Conservation (phyloP, 257 asterid genomes). For the Ballota nigra region DNA sequence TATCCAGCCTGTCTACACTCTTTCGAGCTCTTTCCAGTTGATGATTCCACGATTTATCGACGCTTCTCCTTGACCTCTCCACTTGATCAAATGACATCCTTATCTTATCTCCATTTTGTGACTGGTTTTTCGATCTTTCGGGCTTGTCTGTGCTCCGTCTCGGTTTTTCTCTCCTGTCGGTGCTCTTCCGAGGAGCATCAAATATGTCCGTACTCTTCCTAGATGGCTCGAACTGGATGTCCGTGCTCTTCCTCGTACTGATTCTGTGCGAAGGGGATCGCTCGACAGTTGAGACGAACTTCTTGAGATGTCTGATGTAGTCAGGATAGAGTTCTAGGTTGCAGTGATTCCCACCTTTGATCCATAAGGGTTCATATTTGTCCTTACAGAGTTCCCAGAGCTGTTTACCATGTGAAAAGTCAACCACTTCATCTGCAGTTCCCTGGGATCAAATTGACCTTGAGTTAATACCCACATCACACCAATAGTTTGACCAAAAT, state of each 20-base stretch:
- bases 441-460: constrained; percentile 46
- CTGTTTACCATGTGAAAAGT: constrained; percentile 82
- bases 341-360: constrained; percentile 85
- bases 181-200: constrained; percentile 78
- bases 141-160: constrained; percentile 74
- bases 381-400: constrained; percentile 85
- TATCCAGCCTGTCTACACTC: constrained; percentile 76
- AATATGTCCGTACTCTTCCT: constrained; percentile 70
- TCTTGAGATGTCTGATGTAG: constrained; percentile 70
- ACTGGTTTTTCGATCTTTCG: constrained; percentile 53
- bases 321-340: constrained; percentile 81
- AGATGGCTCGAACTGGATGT: constrained; percentile 61
- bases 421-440: constrained; percentile 88
- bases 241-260: constrained; percentile 60
- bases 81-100: constrained; percentile 65
- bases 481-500: neutral
- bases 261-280: constrained; percentile 66
- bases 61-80: constrained; percentile 88
- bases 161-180: constrained; percentile 80
- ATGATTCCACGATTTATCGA: constrained; percentile 77
- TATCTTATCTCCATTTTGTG: constrained; percentile 50
- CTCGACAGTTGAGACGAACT: constrained; percentile 72
- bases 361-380: constrained; percentile 88
- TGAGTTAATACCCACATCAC: neutral
- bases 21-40: constrained; percentile 69